Base-by-base conservation (phyloP, 495 filamentous ascomycete species). In the Penicillium coffeae region DNA sequence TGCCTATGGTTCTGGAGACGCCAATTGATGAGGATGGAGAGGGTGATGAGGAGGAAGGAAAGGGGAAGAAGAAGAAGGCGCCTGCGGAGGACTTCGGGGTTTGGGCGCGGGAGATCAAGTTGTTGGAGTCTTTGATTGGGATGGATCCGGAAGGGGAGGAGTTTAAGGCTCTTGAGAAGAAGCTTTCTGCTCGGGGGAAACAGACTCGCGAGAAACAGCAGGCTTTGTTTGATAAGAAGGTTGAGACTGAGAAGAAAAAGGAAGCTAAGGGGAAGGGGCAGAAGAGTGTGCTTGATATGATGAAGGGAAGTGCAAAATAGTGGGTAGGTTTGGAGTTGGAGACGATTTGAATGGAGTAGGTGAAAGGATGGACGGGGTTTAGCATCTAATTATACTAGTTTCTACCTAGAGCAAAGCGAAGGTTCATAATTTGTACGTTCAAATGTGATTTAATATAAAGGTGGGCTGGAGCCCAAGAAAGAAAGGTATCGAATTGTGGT, bases 1-100 rank as follows among this genome's bases (percentile, higher is more conserved):
- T 97, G 42, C 93, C 93, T 3, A 89, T 98, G 84, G 81, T 98
- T 5, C 75, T 98, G 14, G 93, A 98, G 69, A 97, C 93, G 33
- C 93, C 93, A 13, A 92, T 95, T 56, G 87, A 94, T 38, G 75
- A 79, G 72, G 45, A 75, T 1, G 36, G 22, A 21, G 19, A 15
- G 2, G 27, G 36, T 13, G 44, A 43, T 12, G 47, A 50, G 0
- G 58, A 53, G n/a, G 51, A 45, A 8, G 60, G 52, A 1, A 65
- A 62, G 54, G 65, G 63, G 14, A 46, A 41, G 16, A 22, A 52
- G 0, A 67, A 62, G 49, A 54, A 56, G 32, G 49, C 56, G 8
- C 38, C 61, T 27, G 64, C 65, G 25, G 70, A 88, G 35, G 89
- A 95, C 55, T 86, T 82, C 51, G 72, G 77, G 21, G 75, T 90